phyloP scores from a whole-genome alignment of 2,329 filamentous ascomycete species.

The Xylogone sp. region DNA sequence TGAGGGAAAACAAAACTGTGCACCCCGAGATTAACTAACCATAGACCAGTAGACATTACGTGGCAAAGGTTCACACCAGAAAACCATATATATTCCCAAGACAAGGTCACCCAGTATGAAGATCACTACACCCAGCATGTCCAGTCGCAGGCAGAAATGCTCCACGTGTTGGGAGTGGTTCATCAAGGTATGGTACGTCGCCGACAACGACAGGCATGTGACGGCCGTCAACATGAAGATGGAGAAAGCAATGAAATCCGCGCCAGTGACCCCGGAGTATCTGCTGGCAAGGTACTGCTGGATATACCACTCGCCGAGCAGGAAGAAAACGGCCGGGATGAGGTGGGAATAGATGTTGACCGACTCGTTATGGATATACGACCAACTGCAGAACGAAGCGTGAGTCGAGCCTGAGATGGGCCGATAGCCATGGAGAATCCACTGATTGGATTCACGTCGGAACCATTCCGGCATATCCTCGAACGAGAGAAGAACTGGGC shows the following conservation, averaged over 20 bases:
- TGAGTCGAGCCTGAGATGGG: conserved; percentile 34
- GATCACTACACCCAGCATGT: conserved; percentile 35
- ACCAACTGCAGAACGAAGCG: conserved; percentile 35
- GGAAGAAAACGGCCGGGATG: conserved; percentile 36
- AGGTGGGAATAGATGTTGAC: conserved; percentile 42
- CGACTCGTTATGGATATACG: conserved; percentile 40
- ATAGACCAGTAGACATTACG: conserved; percentile 32
- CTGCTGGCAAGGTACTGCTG: conserved; percentile 21
- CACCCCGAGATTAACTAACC: conserved; percentile 22
- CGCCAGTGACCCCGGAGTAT: conserved; percentile 29
- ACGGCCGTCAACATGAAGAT: conserved; percentile 34
- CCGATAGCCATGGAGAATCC: conserved; percentile 39
- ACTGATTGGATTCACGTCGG: conserved; percentile 37
- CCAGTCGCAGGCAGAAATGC: conserved; percentile 34
- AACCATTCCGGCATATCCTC: conserved; percentile 38
- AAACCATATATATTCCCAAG: conserved; percentile 36
- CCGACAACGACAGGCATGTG: conserved; percentile 35
- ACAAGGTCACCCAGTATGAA: conserved; percentile 35
- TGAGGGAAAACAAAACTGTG: conserved; percentile 1
- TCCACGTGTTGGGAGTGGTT: conserved; percentile 33
- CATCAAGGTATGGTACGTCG: conserved; percentile 36
- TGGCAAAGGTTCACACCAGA: conserved; percentile 33
- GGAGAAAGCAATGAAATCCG: conserved; percentile 35
- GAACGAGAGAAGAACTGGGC: conserved; percentile 23
- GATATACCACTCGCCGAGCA: conserved; percentile 28